Evolutionary conservation across 2,329 filamentous ascomycete species (phyloP).

Genomic region (Leptographium galeiforme): DNA sequence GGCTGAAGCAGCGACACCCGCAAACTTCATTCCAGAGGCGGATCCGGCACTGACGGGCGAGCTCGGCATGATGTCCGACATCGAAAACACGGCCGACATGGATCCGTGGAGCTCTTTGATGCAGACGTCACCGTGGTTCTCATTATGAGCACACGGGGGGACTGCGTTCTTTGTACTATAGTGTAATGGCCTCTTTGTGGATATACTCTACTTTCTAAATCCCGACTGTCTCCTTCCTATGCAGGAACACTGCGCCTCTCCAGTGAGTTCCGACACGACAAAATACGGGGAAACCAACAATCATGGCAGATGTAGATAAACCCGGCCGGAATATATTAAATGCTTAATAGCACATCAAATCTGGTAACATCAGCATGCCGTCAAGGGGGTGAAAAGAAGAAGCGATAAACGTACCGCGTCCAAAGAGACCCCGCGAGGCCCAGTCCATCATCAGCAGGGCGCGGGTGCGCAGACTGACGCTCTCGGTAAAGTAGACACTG

Average conservation of each 20-base stretch:
- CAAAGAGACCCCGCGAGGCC: conserved; percentile 92
- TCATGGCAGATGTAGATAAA: too few relatives aligned
- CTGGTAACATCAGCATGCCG: conserved; percentile 10
- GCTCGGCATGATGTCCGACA: background rate
- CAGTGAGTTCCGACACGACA: too few relatives aligned
- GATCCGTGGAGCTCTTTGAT: conserved; percentile 5
- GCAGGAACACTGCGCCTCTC: too few relatives aligned
- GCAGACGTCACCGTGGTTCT: conserved; percentile 6
- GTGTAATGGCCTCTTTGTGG: too few relatives aligned
- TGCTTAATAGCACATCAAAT: conserved; percentile 20
- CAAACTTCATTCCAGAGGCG: background rate
- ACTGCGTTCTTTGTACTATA: background rate
- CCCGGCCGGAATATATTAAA: too few relatives aligned
- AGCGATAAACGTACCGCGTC: conserved; percentile 51
- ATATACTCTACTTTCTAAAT: too few relatives aligned
- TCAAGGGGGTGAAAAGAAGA: background rate
- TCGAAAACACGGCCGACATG: background rate
- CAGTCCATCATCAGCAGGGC: conserved; percentile 93
- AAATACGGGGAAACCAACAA: too few relatives aligned
- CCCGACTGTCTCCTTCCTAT: too few relatives aligned
- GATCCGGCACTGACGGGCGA: background rate
- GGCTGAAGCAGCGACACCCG: too few relatives aligned
- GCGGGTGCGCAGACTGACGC: conserved; percentile 81
- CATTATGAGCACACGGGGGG: background rate
- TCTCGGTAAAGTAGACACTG: conserved; percentile 94